Conservation (phyloP, 2,329 filamentous ascomycete species). For the Aurifilum marmelostoma region DNA sequence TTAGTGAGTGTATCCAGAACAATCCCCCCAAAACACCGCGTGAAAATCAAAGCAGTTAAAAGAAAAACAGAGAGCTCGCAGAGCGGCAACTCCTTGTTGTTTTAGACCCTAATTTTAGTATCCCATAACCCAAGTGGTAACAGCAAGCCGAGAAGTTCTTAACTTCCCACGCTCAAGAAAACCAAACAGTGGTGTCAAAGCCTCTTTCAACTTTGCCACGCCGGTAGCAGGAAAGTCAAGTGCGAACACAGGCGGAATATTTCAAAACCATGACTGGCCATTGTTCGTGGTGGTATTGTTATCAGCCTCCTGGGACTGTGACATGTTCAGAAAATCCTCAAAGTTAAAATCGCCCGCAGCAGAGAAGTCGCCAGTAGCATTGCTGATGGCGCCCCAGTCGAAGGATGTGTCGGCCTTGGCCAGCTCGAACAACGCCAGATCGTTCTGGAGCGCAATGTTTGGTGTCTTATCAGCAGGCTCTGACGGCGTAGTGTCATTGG, state of each 20-base stretch:
- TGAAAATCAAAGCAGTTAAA: neutral
- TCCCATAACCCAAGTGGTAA: neutral
- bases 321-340: conserved; percentile 7
- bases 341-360: neutral
- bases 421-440: neutral
- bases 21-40: neutral
- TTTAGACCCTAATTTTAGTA: neutral
- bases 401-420: neutral
- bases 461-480: neutral
- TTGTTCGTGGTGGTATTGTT: neutral
- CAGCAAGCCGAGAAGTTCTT: neutral
- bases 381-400: neutral
- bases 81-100: neutral
- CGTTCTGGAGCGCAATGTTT: neutral
- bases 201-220: too few relatives aligned
- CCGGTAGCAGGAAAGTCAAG: too few relatives aligned
- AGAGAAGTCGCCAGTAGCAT: neutral
- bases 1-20: neutral
- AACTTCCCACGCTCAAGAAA: too few relatives aligned
- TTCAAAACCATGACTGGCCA: neutral
- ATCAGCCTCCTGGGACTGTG: conserved; percentile 12
- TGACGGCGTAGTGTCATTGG: neutral
- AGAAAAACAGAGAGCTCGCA: neutral
- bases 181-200: too few relatives aligned
- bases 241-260: neutral